phyloP scores from a whole-genome alignment of 164 flowering plant genomes.

The Vitis riparia region DNA sequence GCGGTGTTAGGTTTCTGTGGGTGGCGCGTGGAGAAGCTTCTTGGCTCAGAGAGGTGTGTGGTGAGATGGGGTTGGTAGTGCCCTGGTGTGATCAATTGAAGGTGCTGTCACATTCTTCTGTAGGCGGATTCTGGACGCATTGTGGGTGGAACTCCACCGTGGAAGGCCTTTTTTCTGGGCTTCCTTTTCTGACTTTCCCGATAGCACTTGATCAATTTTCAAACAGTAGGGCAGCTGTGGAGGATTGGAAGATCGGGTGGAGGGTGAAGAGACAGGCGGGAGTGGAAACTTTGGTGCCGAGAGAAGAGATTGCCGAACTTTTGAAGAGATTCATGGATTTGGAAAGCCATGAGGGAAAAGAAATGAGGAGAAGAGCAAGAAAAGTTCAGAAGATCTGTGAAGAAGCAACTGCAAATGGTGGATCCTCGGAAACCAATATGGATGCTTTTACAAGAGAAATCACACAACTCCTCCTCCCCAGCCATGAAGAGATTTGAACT shows the following conservation, averaged over 20 bases:
- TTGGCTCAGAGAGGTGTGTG: slow-evolving; percentile 10
- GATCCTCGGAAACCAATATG: slow-evolving; percentile 26
- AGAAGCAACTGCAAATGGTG: slow-evolving; percentile 25
- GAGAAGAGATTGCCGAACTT: slow-evolving; percentile 29
- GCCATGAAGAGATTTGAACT: too few species aligned
- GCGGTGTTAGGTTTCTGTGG: slow-evolving; percentile 38
- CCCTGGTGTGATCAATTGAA: slow-evolving; percentile 73
- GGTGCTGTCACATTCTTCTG: slow-evolving; percentile 55
- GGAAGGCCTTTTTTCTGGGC: slow-evolving; percentile 50
- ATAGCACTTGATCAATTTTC: slow-evolving; percentile 44
- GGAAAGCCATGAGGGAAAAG: slow-evolving; percentile 22
- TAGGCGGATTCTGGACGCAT: slow-evolving; percentile 72
- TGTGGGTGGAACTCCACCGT: slow-evolving; percentile 70
- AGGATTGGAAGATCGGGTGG: slow-evolving; percentile 62
- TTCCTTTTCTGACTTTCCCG: slow-evolving; percentile 64
- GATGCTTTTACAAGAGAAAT: slow-evolving; percentile 19
- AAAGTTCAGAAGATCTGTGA: slow-evolving; percentile 18
- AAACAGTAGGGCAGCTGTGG: slow-evolving; percentile 45
- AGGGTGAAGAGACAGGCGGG: slow-evolving; percentile 27
- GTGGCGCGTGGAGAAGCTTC: slow-evolving; percentile 30
- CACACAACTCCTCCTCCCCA: neutral
- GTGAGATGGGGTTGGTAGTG: slow-evolving; percentile 45
- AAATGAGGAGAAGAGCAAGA: slow-evolving; percentile 26
- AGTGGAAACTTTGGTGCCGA: slow-evolving; percentile 20
- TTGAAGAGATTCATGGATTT: slow-evolving; percentile 33